Evolutionary conservation across 768 basidiomycete species (phyloP), one percentile per base, ranked within the genome.

Genomic region (Punctularia strigosozonata): DNA sequence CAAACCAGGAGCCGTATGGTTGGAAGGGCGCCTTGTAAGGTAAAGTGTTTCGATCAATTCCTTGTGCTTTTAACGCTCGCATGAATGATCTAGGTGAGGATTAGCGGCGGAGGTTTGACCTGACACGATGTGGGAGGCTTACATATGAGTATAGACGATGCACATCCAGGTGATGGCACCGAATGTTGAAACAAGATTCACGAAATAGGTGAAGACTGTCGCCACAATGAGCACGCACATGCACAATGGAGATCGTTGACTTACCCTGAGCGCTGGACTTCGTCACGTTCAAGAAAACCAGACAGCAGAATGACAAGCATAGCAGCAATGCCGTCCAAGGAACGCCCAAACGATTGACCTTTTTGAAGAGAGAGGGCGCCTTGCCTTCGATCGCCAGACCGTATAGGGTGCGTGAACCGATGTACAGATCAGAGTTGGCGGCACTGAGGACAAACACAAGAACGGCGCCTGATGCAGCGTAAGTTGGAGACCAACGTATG

Each of bases 361-460:
- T 50, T 24, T 55, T 54, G 38, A 68, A 63, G 25, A 68, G 57
- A 25, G 49, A 49, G 22, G 69, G 68, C 8, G 67, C 62, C 49
- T 73, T 65, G 23, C 65, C 62, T 44, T 70, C 68, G 15, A 66
- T 51, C 6, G 66, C 65, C 3, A 69, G 53, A 22, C 62, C 64
- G 46, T 70, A 70, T 13, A 72, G 56, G 6, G 64, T 65, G 40
- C 72, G 63, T 26, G 66, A 65, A 26, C 59, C 60, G 53, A 65
- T 70, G 48, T 70, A 78, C 34, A 80, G 56, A 54, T 81, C 80
- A 13, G 71, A 73, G 53, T 79, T 80, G 15, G 77, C 61, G 2
- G 64, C 65, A 46, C 72, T 72, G 53, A 74, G 62, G n/a, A 78
- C 73, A 52, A 79, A 80, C 45, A 80, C 57, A 19, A 80, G 61